Conservation (phyloP, 1,139 yeast species). For the Candida glucosophila region DNA sequence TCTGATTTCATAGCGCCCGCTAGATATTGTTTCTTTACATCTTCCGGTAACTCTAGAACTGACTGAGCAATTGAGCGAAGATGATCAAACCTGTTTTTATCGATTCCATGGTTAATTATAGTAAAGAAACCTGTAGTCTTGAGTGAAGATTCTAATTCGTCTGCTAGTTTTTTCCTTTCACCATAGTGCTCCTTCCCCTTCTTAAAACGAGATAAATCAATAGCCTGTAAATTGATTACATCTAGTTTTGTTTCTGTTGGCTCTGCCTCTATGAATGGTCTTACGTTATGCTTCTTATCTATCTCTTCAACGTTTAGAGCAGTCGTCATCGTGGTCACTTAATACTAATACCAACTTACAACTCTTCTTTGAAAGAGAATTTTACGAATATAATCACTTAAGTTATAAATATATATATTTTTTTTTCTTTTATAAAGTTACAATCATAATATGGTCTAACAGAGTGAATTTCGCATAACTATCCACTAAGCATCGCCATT, state of each 20-base stretch:
- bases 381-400: too few relatives aligned
- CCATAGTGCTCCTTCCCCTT: conserved; percentile 11
- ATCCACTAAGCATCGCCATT: too few relatives aligned
- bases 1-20: conserved; percentile 23
- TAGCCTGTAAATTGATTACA: conserved; percentile 10
- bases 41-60: conserved; percentile 15
- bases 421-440: too few relatives aligned
- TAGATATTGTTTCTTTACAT: conserved; percentile 10
- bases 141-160: conserved; percentile 13
- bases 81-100: conserved; percentile 9
- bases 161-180: conserved; percentile 10
- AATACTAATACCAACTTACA: too few relatives aligned
- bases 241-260: conserved; percentile 5
- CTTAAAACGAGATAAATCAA: conserved; percentile 11
- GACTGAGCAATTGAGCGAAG: conserved; percentile 15
- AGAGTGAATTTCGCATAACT: too few relatives aligned
- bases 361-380: too few relatives aligned
- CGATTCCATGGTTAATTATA: conserved; percentile 14
- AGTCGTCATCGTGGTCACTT: too few relatives aligned
- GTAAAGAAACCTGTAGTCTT: conserved; percentile 15
- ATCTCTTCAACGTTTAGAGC: conserved; percentile 4
- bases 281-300: conserved; percentile 13
- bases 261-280: conserved; percentile 15
- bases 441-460: too few relatives aligned
- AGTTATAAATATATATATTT: too few relatives aligned